Evolutionary conservation across 1,139 yeast species (phyloP).

Genomic region (Magnusiomyces paraingens): DNA sequence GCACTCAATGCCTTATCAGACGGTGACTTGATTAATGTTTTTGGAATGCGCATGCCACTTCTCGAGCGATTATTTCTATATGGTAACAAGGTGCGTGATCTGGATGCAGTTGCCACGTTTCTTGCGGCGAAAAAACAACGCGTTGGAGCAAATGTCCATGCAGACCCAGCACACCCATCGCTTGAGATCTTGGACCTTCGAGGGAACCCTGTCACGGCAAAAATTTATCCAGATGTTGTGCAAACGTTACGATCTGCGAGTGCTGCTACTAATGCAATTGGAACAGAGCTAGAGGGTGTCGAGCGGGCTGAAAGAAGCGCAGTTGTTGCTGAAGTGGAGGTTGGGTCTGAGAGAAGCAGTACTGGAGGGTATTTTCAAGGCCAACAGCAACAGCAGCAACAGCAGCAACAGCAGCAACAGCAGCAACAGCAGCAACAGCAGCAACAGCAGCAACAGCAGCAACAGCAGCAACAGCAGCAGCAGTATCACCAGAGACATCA

Average conservation of each 20-base stretch:
- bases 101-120: conserved; percentile 22
- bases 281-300: too few relatives aligned
- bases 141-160: background rate
- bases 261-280: too few relatives aligned
- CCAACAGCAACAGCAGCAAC: background rate
- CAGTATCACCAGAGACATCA: too few relatives aligned
- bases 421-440: background rate
- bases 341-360: too few relatives aligned
- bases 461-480: background rate
- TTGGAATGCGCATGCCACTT: background rate
- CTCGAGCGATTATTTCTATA: conserved; percentile 27
- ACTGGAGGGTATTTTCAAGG: too few relatives aligned
- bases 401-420: background rate
- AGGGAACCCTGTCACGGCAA: conserved; percentile 28
- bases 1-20: conserved; percentile 1
- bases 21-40: background rate
- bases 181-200: conserved; percentile 30
- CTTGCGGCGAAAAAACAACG: conserved; percentile 11
- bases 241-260: background rate
- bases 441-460: background rate
- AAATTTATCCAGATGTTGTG: conserved; percentile 23
- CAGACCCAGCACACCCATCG: too few relatives aligned
- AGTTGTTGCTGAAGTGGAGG: too few relatives aligned
- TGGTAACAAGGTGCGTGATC: conserved; percentile 25
- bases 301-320: too few relatives aligned